These are phyloP conservation scores for Blastobotrys serpentis DNA, from an alignment of 1,139 yeast genomes.

Conservation along the genomic window DNA sequence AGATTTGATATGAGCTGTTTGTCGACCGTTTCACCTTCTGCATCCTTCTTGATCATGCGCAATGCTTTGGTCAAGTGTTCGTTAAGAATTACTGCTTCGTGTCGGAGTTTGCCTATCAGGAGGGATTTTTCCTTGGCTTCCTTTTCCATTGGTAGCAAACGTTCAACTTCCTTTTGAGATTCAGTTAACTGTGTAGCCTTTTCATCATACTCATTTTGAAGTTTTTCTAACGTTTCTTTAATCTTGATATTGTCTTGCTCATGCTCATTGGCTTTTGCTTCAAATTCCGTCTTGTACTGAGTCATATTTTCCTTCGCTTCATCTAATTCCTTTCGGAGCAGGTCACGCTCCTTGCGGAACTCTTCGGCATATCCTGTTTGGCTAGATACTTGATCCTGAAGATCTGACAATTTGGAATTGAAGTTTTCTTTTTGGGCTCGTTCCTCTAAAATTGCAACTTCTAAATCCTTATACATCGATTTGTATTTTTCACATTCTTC, in stretches of 20 bases:
- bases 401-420: constrained; percentile 45
- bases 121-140: constrained; percentile 73
- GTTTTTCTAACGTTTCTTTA: constrained; percentile 29
- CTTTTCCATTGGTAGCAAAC: constrained; percentile 43
- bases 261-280: constrained; percentile 28
- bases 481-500: constrained; percentile 41
- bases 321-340: constrained; percentile 19
- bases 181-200: constrained; percentile 24
- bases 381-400: constrained; percentile 41
- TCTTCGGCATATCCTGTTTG: constrained; percentile 33
- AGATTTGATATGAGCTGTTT: constrained; percentile 85
- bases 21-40: constrained; percentile 75
- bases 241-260: constrained; percentile 35
- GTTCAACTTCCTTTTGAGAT: constrained; percentile 32
- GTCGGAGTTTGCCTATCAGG: constrained; percentile 84
- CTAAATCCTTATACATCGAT: constrained; percentile 44
- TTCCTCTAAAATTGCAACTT: constrained; percentile 38
- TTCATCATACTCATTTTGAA: constrained; percentile 27
- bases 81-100: constrained; percentile 90
- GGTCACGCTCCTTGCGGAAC: constrained; percentile 30
- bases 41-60: constrained; percentile 70
- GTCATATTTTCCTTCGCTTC: constrained; percentile 28
- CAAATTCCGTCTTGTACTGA: constrained; percentile 20
- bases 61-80: constrained; percentile 93
- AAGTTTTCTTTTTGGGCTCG: constrained; percentile 33